Percentiles rank a stretch among this genome's conserved stretches.
Evolutionary conservation across 1,139 yeast genomes (phyloP).

Genomic region (Pichia sp.): DNA sequence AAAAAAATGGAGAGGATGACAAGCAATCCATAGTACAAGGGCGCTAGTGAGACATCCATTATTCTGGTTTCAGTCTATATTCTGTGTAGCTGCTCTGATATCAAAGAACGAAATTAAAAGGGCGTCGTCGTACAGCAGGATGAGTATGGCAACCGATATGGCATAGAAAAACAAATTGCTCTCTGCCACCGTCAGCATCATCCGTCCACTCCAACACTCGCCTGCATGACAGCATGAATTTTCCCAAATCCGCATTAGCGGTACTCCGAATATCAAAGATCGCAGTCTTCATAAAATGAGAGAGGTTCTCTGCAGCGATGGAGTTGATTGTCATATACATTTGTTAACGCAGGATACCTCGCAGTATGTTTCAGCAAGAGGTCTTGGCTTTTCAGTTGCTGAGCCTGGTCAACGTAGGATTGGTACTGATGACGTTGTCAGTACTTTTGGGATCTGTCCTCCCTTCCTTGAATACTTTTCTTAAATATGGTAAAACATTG

Average conservation of each 20-base stretch:
- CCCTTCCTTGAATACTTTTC: not conserved
- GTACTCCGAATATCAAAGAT: not conserved
- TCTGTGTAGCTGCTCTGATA: not conserved
- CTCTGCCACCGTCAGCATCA: not conserved
- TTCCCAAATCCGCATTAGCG: not conserved
- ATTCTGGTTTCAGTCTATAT: not conserved
- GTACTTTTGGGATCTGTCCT: not conserved
- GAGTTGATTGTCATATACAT: no score
- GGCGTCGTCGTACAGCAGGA: not conserved
- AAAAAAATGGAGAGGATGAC: conserved; percentile 6
- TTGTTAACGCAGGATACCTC: not conserved
- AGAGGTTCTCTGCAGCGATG: no score
- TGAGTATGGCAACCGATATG: not conserved
- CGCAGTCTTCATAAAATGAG: no score
- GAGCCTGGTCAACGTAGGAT: not conserved
- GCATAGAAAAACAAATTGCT: not conserved
- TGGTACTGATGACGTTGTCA: conserved; percentile 1
- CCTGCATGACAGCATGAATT: not conserved
- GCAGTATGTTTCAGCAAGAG: not conserved
- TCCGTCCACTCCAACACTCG: not conserved
- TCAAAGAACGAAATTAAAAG: not conserved
- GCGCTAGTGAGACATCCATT: conserved; percentile 1
- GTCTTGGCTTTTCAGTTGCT: not conserved
- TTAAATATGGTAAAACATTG: conserved; percentile 3
- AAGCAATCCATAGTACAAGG: conserved; percentile 5